Conservation (phyloP, 345 rosid genomes). For the Theobroma cacao region DNA sequence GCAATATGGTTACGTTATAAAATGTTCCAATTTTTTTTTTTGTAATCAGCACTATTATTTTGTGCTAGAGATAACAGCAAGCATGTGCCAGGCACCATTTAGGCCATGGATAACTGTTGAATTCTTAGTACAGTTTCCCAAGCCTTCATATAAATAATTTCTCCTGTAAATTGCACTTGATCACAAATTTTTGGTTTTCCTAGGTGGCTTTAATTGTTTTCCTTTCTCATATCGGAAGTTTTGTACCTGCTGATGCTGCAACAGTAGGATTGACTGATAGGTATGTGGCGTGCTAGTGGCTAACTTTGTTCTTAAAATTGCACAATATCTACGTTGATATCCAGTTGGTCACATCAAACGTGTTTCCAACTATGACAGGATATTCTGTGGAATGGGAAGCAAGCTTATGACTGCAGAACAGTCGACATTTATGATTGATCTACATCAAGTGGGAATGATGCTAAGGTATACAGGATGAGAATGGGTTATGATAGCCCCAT, state of each 20-base stretch:
- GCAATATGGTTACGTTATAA: not conserved
- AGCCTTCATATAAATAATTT: not conserved
- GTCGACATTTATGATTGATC: constrained; percentile 96
- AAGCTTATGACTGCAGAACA: constrained; percentile 88
- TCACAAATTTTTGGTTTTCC: constrained; percentile 8
- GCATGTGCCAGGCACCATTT: not conserved
- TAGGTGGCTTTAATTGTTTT: constrained; percentile 97
- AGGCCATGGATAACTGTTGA: not conserved
- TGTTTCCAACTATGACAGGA: constrained; percentile 45
- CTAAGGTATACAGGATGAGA: constrained; percentile 50
- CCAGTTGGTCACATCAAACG: constrained; percentile 11
- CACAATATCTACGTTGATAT: not conserved
- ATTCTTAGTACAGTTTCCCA: not conserved
- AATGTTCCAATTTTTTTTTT: no score
- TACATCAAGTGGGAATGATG: constrained; percentile 98
- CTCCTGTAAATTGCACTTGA: constrained; percentile 8
- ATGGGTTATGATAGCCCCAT: not conserved
- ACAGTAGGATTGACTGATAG: constrained; percentile 94
- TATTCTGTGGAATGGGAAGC: constrained; percentile 95
- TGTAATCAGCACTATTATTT: no score
- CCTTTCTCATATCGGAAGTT: constrained; percentile 96
- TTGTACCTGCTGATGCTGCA: constrained; percentile 96
- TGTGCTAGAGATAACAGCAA: no score
- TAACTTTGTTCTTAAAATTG: constrained; percentile 15
- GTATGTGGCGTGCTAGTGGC: constrained; percentile 32